Base-by-base conservation (phyloP, 2,329 filamentous ascomycete species). In the Drechslera avenae region DNA sequence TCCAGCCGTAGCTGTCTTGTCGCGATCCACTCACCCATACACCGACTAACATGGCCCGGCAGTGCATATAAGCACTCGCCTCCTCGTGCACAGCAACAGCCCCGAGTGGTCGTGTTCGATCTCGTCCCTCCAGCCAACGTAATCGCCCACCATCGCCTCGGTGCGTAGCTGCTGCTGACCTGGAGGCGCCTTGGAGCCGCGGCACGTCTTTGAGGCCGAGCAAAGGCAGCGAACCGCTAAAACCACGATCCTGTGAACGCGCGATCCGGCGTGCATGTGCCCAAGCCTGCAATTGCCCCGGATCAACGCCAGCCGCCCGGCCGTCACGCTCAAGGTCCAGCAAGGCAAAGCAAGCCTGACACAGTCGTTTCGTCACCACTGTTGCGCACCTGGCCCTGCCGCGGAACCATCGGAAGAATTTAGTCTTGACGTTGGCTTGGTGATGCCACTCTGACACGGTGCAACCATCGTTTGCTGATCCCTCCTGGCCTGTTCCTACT, bases 361-460 rank as follows among this genome's bases (percentile, higher is more conserved):
- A 42, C 33, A 35, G 35, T 55, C 39, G 7, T 48, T 49, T 52
- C 52, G 54, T 52, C 51, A 57, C 54, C 42, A 44, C 47, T 35
- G 30, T 39, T 34, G 47, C 26, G 32, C 7, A 33, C 28, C 13
- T 39, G 31, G 34, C 17, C 33, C 37, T n/a, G 30, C 47, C 43
- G 43, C 52, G 52, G 52, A 54, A 39, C 42, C 39, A 36, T 51
- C 52, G 42, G 47, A 51, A 46, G 18, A 10, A 23, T 12, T n/a
- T 21, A n/a, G 39, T 26, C 32, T 34, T 31, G 14, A 46, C 23
- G 39, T 49, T 45, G 42, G 33, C 51, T 51, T 46, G 51, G 51
- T 52, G 44, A 48, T 48, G 44, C 49, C 17, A 47, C 33, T 21
- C 37, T 19, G 18, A 47, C 33, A 30, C 37, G 18, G 18, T 42